phyloP scores from a whole-genome alignment of 1,284 basidiomycete species.

The Malassezia restricta region DNA sequence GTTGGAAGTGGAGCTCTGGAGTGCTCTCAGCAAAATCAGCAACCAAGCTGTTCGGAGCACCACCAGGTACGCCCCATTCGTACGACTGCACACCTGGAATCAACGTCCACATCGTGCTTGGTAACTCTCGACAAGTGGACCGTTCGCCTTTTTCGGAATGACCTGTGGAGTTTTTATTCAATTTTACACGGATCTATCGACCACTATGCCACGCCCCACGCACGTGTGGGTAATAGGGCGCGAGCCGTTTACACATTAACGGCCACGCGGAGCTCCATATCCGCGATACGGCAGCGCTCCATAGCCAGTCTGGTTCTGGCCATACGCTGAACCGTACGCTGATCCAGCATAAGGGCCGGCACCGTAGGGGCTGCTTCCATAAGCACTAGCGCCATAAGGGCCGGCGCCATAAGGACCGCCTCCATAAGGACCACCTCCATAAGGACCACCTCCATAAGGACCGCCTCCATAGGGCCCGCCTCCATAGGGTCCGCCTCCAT shows the following conservation, averaged over 20 bases:
- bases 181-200: not conserved
- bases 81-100: slow-evolving; percentile 42
- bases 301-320: not conserved
- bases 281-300: not conserved
- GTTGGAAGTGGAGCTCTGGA: slow-evolving; percentile 17
- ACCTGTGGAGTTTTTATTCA: not conserved
- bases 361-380: not conserved
- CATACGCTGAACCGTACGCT: not conserved
- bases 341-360: not conserved
- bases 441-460: slow-evolving; percentile 11
- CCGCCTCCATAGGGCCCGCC: slow-evolving; percentile 16
- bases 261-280: not conserved
- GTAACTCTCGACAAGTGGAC: not conserved
- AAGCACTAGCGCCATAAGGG: not conserved
- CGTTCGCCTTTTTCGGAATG: not conserved
- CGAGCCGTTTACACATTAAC: not conserved
- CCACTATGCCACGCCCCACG: no score
- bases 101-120: slow-evolving; percentile 10
- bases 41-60: slow-evolving; percentile 20
- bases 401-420: not conserved
- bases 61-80: slow-evolving; percentile 38
- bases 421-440: slow-evolving; percentile 7
- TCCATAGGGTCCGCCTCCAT: not conserved
- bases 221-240: no score
- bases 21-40: slow-evolving; percentile 31